Evolutionary conservation across 306 rosid genomes (phyloP), one percentile per base, ranked within the genome.

Genomic region (Medicago ruthenica): DNA sequence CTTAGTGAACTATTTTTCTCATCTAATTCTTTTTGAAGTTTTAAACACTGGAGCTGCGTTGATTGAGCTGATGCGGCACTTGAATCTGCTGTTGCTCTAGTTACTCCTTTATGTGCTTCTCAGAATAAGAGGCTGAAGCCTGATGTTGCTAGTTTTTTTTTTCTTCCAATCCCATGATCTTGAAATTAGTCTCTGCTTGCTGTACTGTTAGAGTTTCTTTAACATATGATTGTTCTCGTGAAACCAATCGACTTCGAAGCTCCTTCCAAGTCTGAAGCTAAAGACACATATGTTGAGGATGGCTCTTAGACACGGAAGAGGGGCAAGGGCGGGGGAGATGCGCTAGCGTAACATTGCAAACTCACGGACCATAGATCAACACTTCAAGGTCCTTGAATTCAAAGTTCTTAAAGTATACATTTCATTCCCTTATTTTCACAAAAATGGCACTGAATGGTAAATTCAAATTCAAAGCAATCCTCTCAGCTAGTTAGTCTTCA

Each of bases 201-300:
- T 96, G 83, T 7, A 14, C 88, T 15, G 97, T 89, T 72, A 77
- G 70, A 50, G 87, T 44, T 82, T 96, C 99, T 70, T 79, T 88
- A 20, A 76, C 92, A 81, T 84, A 90, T 1, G 92, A 83, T 74
- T 90, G 86, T 80, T 92, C 99, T 62, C 90, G 91, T 15, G 85
- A 84, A 2, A 97, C 88, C 37, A 96, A 79, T 45, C 99, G 93
- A 78, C 75, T 66, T 45, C 96, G 84, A 17, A 88, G 93, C 77
- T 87, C 96, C 82, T 96, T 96, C n/a, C 89, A 96, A 86, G 85
- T 96, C 99, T 2, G 86, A 78, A 3, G 99, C 99, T 57, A 96
- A 79, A 0, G 96, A 96, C 82, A 88, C 97, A 34, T 92, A 5
- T 58, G 37, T 48, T 34, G 48, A 41, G 27, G 1, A 24, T 24